phyloP scores from a whole-genome alignment of 2,329 filamentous ascomycete species.

The Microdochium bolleyi region DNA sequence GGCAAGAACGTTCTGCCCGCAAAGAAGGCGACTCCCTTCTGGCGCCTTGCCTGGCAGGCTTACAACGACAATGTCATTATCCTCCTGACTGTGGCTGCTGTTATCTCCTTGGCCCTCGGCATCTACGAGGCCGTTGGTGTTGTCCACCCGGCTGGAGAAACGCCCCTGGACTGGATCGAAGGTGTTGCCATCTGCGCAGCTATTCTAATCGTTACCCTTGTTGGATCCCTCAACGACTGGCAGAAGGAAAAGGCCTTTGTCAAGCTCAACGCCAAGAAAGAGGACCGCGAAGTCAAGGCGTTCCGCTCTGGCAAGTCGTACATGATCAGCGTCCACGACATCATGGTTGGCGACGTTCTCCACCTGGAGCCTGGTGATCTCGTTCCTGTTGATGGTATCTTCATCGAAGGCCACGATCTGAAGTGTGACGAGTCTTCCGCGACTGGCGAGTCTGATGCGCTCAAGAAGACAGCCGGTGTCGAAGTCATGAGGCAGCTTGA shows the following conservation, averaged over 20 bases:
- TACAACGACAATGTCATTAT: slow-evolving; percentile 71
- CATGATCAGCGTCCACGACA: slow-evolving; percentile 53
- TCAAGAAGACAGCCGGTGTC: slow-evolving; percentile 54
- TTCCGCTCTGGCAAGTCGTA: slow-evolving; percentile 55
- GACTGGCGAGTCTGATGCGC: slow-evolving; percentile 62
- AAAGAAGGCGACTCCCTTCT: slow-evolving; percentile 51
- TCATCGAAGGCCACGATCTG: slow-evolving; percentile 55
- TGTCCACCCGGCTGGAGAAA: slow-evolving; percentile 27
- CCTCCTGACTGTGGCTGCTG: slow-evolving; percentile 58
- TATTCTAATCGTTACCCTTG: slow-evolving; percentile 52
- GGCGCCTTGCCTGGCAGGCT: slow-evolving; percentile 56
- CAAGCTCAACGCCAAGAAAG: slow-evolving; percentile 48
- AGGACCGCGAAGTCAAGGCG: slow-evolving; percentile 54
- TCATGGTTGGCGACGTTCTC: slow-evolving; percentile 59
- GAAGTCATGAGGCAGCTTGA: slow-evolving; percentile 50
- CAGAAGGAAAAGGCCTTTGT: slow-evolving; percentile 55
- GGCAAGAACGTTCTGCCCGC: slow-evolving; percentile 51
- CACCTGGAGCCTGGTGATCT: slow-evolving; percentile 62
- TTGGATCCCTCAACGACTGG: slow-evolving; percentile 54
- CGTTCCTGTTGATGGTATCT: slow-evolving; percentile 58
- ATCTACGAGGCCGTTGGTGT: slow-evolving; percentile 57
- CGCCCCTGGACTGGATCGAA: slow-evolving; percentile 52
- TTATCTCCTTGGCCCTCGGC: slow-evolving; percentile 61
- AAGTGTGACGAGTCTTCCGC: slow-evolving; percentile 64
- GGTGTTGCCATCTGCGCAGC: slow-evolving; percentile 55